Percentiles rank a stretch among this genome's conserved stretches.
Evolutionary conservation across 2,329 filamentous ascomycete genomes (phyloP).

Genomic region (Aspergillus sp.): DNA sequence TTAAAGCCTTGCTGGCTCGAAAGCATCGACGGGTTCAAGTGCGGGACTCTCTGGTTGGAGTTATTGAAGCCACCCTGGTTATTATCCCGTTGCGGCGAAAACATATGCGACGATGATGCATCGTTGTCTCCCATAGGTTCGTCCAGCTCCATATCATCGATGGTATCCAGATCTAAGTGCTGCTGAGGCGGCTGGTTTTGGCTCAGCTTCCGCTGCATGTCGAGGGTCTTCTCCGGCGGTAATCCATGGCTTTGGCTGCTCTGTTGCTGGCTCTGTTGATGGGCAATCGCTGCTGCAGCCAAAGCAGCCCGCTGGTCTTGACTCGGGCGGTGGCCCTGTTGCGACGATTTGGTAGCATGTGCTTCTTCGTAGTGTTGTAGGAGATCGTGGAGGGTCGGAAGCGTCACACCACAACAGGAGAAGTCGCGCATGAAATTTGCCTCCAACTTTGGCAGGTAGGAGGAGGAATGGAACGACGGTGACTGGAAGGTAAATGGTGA

Average conservation of each 20-base stretch:
- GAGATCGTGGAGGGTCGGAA: slow-evolving; percentile 87
- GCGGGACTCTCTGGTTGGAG: slow-evolving; percentile 49
- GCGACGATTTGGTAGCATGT: slow-evolving; percentile 62
- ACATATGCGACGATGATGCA: slow-evolving; percentile 28
- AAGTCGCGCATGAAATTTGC: slow-evolving; percentile 98
- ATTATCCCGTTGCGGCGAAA: slow-evolving; percentile 55
- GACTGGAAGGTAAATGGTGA: slow-evolving; percentile 87
- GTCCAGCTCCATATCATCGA: slow-evolving; percentile 96
- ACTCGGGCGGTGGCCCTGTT: slow-evolving; percentile 39
- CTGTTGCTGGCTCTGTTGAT: slow-evolving; percentile 42
- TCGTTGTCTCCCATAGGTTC: slow-evolving; percentile 54
- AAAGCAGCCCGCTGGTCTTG: slow-evolving; percentile 45
- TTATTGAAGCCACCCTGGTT: slow-evolving; percentile 53
- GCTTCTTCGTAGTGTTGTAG: slow-evolving; percentile 94
- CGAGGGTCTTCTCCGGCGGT: slow-evolving; percentile 24
- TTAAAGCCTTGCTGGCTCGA: slow-evolving; percentile 67
- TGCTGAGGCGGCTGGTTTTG: slow-evolving; percentile 23
- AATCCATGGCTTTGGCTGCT: slow-evolving; percentile 26
- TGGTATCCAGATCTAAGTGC: slow-evolving; percentile 62
- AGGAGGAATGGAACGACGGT: slow-evolving; percentile 93
- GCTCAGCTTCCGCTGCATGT: slow-evolving; percentile 29
- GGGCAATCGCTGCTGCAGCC: slow-evolving; percentile 38
- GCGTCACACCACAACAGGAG: slow-evolving; percentile 80
- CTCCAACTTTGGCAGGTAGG: slow-evolving; percentile 91
- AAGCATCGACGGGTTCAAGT: slow-evolving; percentile 72